Conservation (phyloP, 352 stramenopile species). For the Phytophthora ramorum region DNA sequence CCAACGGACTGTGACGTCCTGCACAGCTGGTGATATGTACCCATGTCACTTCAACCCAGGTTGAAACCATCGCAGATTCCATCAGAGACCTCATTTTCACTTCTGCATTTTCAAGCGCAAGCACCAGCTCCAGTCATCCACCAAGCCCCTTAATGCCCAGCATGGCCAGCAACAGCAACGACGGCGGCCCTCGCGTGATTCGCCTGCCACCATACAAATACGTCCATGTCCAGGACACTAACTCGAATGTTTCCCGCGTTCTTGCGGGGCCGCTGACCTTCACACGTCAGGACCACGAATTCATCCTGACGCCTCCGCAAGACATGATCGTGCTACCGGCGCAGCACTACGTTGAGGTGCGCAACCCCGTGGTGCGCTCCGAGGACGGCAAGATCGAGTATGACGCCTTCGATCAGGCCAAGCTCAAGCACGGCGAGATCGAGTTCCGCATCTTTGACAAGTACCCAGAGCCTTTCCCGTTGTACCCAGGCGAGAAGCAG, state of each 20-base stretch:
- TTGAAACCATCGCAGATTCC: slow-evolving; percentile 1
- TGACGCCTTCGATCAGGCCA: slow-evolving; percentile 77
- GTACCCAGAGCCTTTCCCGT: slow-evolving; percentile 79
- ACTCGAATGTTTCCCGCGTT: slow-evolving; percentile 85
- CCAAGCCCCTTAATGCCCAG: slow-evolving; percentile 13
- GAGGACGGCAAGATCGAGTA: slow-evolving; percentile 57
- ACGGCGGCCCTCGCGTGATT: slow-evolving; percentile 70
- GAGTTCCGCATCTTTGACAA: slow-evolving; percentile 80
- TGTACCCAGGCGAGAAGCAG: slow-evolving; percentile 78
- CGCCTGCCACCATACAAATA: slow-evolving; percentile 85
- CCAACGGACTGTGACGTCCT: slow-evolving; percentile 29
- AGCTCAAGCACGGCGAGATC: slow-evolving; percentile 80
- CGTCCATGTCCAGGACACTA: slow-evolving; percentile 86
- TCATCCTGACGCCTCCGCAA: slow-evolving; percentile 63
- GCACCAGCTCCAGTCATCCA: slow-evolving; percentile 1
- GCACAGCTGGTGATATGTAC: slow-evolving; percentile 6
- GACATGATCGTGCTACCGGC: slow-evolving; percentile 83
- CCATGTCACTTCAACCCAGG: slow-evolving; percentile 17
- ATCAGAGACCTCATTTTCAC: slow-evolving; percentile 13
- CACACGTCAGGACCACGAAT: slow-evolving; percentile 83
- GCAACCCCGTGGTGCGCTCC: slow-evolving; percentile 66
- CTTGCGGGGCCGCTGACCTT: slow-evolving; percentile 80
- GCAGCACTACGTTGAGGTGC: slow-evolving; percentile 83
- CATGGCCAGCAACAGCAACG: slow-evolving; percentile 30
- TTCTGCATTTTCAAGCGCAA: slow-evolving; percentile 19